These are phyloP conservation scores for Kwoniella shandongensis DNA, from an alignment of 768 basidiomycete species.

Conservation along the genomic window DNA sequence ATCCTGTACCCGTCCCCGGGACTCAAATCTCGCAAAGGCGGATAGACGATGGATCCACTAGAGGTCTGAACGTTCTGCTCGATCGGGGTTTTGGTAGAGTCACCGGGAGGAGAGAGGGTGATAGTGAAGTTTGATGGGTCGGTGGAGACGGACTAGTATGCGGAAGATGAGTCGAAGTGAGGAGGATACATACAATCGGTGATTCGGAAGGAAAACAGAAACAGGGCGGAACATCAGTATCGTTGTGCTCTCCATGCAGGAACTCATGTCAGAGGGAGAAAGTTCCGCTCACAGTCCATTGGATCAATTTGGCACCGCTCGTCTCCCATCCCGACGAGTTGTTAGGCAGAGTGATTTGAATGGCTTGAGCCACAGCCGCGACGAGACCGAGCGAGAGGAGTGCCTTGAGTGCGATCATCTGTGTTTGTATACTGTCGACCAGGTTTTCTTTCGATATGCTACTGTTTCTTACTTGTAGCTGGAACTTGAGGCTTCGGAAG, in stretches of 20 bases:
- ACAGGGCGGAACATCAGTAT: too few relatives aligned
- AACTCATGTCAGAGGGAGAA: background rate
- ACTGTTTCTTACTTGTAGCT: background rate
- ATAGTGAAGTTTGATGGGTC: slow-evolving; percentile 42
- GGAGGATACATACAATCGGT: background rate
- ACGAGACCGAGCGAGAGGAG: slow-evolving; percentile 20
- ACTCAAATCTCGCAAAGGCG: slow-evolving; percentile 20
- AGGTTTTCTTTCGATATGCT: background rate
- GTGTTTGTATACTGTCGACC: background rate
- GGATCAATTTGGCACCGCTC: slow-evolving; percentile 27
- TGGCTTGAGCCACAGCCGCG: slow-evolving; percentile 22
- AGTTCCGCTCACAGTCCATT: slow-evolving; percentile 41
- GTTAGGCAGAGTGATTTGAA: slow-evolving; percentile 32
- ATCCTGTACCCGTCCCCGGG: slow-evolving; percentile 25
- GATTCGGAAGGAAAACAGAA: background rate
- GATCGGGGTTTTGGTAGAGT: slow-evolving; percentile 30
- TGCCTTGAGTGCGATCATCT: slow-evolving; percentile 25
- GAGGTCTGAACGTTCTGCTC: slow-evolving; percentile 30
- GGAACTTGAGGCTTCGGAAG: background rate
- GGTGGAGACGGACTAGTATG: slow-evolving; percentile 35
- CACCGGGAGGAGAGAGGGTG: slow-evolving; percentile 29
- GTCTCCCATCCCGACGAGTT: slow-evolving; percentile 37
- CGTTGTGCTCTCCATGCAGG: too few relatives aligned
- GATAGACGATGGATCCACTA: slow-evolving; percentile 29
- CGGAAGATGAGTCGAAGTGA: background rate